A percentile compares a stretch with the other conserved stretches of the same genome.
These are phyloP conservation scores for Botrytis fabae DNA, from an alignment of 2,329 filamentous ascomycete species.

Conservation along the genomic window DNA sequence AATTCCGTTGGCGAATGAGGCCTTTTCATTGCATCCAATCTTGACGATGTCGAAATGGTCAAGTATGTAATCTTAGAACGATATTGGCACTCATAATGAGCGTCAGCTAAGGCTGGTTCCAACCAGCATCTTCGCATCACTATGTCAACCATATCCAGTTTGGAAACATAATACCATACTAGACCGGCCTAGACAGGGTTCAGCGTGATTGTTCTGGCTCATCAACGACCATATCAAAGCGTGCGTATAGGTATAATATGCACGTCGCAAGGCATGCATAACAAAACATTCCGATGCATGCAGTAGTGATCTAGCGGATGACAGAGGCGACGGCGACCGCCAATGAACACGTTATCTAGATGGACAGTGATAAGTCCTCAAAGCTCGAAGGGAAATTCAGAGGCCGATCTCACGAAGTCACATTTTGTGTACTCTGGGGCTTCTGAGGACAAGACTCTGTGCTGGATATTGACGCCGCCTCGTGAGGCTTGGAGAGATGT, in stretches of 20 bases:
- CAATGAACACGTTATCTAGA: background rate
- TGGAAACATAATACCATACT: background rate
- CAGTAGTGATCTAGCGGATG: background rate
- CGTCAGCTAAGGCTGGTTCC: background rate
- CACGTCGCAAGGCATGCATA: background rate
- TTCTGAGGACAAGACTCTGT: background rate
- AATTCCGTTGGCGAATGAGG: background rate
- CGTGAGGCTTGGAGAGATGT: background rate
- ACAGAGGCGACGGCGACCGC: background rate
- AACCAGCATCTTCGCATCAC: constrained; percentile 6
- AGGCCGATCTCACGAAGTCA: background rate
- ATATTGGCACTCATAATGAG: background rate
- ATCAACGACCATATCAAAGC: constrained; percentile 6
- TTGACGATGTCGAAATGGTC: background rate
- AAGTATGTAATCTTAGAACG: background rate
- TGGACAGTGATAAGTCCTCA: no score
- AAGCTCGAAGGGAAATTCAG: background rate
- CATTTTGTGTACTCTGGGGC: background rate
- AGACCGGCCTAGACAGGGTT: background rate
- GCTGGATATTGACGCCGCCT: background rate
- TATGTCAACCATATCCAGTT: constrained; percentile 9
- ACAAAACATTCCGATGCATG: constrained; percentile 8
- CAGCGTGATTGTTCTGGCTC: background rate
- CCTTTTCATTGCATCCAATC: background rate
- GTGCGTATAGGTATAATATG: constrained; percentile 9